Evolutionary conservation across 2,329 filamentous ascomycete species (phyloP).

Genomic region (Aspergillus tanneri): DNA sequence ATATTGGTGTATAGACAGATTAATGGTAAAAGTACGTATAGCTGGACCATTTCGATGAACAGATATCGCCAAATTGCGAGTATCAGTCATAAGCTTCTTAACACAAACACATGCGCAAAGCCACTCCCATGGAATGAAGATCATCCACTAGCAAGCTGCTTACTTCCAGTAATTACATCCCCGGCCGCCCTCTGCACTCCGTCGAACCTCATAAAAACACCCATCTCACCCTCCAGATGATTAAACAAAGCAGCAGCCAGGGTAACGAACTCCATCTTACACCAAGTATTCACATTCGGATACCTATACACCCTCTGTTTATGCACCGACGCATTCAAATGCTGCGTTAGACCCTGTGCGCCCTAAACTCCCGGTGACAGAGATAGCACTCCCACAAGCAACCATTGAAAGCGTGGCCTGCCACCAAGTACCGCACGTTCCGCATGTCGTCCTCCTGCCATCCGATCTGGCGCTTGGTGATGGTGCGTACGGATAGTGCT

Average conservation of each 20-base stretch:
- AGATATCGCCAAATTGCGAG: too few relatives aligned
- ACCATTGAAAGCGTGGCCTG: slow-evolving; percentile 47
- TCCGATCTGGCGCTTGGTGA: slow-evolving; percentile 55
- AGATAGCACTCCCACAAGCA: slow-evolving; percentile 54
- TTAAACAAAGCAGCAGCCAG: slow-evolving; percentile 45
- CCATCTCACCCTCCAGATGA: slow-evolving; percentile 49
- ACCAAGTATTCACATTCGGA: slow-evolving; percentile 35
- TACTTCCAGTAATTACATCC: slow-evolving; percentile 15
- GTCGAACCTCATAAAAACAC: slow-evolving; percentile 42
- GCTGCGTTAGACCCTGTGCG: slow-evolving; percentile 47
- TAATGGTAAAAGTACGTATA: background rate
- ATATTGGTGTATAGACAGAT: background rate
- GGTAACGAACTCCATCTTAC: slow-evolving; percentile 38
- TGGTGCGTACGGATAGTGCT: slow-evolving; percentile 47
- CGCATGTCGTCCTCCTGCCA: slow-evolving; percentile 43
- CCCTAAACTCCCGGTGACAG: slow-evolving; percentile 49
- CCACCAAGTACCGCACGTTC: slow-evolving; percentile 40
- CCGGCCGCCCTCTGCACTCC: slow-evolving; percentile 34
- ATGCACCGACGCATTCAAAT: slow-evolving; percentile 56
- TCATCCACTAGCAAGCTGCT: too few relatives aligned
- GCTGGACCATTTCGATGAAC: too few relatives aligned
- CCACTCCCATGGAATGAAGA: too few relatives aligned
- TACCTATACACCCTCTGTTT: slow-evolving; percentile 49
- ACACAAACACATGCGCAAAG: background rate
- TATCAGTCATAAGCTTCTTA: too few relatives aligned